Conservation (phyloP, 2,329 filamentous ascomycete genomes). For the Diplodia seriata region DNA sequence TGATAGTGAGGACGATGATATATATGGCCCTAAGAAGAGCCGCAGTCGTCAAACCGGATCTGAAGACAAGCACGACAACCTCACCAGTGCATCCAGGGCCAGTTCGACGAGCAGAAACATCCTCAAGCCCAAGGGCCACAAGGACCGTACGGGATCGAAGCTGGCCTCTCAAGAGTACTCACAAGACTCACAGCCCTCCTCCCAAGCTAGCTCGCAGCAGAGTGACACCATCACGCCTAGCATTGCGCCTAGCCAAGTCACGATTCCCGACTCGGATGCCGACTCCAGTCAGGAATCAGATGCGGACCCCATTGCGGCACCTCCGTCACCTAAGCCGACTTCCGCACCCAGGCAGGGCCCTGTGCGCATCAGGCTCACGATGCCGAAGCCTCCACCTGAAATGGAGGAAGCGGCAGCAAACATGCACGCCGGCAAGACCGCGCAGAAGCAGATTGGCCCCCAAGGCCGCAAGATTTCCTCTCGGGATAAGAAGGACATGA, state of each 20-base stretch:
- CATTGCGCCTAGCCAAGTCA: slow-evolving; percentile 3
- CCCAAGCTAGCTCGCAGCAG: slow-evolving; percentile 1
- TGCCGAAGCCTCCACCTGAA: slow-evolving; percentile 45
- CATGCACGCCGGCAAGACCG: slow-evolving; percentile 35
- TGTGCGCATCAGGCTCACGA: slow-evolving; percentile 31
- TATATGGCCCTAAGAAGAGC: slow-evolving; percentile 58
- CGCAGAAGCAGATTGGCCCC: slow-evolving; percentile 45
- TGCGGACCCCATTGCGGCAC: slow-evolving; percentile 8
- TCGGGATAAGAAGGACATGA: slow-evolving; percentile 48
- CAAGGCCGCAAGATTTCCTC: slow-evolving; percentile 39
- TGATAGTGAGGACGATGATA: slow-evolving; percentile 58
- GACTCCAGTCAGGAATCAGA: slow-evolving; percentile 12
- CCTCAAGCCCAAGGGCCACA: slow-evolving; percentile 22
- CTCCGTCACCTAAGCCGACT: slow-evolving; percentile 9
- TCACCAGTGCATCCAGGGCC: slow-evolving; percentile 23
- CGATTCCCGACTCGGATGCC: slow-evolving; percentile 22
- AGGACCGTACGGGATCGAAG: slow-evolving; percentile 9
- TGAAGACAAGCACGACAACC: not conserved
- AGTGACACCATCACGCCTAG: not conserved
- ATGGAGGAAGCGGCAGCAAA: slow-evolving; percentile 39
- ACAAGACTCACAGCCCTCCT: slow-evolving; percentile 2
- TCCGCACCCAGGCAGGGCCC: slow-evolving; percentile 26
- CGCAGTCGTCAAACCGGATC: slow-evolving; percentile 4
- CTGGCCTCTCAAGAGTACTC: slow-evolving; percentile 10
- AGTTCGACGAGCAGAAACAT: slow-evolving; percentile 17